These are phyloP conservation scores for Beauveria bassiana DNA, from an alignment of 2,329 filamentous ascomycete species.

Conservation along the genomic window DNA sequence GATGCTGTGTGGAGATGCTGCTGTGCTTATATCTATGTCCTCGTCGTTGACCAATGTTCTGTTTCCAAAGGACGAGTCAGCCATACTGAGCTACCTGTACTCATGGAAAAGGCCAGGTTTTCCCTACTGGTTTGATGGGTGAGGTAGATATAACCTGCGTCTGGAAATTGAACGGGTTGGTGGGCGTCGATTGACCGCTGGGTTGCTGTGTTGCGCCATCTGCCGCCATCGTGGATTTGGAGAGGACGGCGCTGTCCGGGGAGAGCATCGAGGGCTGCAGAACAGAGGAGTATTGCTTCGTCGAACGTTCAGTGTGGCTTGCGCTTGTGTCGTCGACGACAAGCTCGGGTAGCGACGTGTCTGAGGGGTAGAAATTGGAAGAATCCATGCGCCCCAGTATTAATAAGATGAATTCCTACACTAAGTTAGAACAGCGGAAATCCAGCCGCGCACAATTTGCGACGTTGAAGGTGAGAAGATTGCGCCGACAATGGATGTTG, in stretches of 20 bases:
- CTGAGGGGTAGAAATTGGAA: not conserved
- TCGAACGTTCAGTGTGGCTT: not conserved
- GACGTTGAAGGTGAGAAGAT: not conserved
- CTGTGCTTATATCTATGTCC: conserved; percentile 98
- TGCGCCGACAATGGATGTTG: not conserved
- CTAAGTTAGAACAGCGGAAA: not conserved
- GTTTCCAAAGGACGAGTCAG: conserved; percentile 27
- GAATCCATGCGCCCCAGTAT: conserved; percentile 1
- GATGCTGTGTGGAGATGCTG: conserved; percentile 78
- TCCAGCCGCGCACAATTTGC: not conserved
- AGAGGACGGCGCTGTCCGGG: not conserved
- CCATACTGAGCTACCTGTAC: not conserved
- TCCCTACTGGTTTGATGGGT: conserved; percentile 66
- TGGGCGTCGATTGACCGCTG: conserved; percentile 25
- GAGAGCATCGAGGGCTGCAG: not conserved
- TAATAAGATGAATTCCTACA: not conserved
- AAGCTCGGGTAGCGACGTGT: conserved; percentile 14
- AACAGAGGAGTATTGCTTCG: not conserved
- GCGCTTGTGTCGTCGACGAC: conserved; percentile 10
- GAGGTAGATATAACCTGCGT: conserved; percentile 68
- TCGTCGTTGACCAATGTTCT: conserved; percentile 80
- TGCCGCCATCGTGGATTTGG: conserved; percentile 20
- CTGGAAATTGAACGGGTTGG: conserved; percentile 90
- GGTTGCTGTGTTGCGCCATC: conserved; percentile 14
- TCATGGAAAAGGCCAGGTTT: conserved; percentile 8